Conservation (phyloP, 2,329 filamentous ascomycete species). For the Colletotrichum tanaceti region DNA sequence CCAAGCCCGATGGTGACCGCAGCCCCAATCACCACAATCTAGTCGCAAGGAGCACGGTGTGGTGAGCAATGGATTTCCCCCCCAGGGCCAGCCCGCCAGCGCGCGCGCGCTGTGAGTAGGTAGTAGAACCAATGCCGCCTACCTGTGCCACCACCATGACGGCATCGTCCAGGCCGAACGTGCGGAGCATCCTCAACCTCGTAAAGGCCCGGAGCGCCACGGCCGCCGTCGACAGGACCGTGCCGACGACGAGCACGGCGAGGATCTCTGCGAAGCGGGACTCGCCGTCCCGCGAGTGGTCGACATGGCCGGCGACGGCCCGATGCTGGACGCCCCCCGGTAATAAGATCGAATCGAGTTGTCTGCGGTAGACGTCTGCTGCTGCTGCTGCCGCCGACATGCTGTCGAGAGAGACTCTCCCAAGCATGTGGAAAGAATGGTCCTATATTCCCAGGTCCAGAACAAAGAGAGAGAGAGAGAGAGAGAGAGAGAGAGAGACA, state of each 20-base stretch:
- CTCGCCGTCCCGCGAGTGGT: slow-evolving; percentile 43
- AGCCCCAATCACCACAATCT: slow-evolving; percentile 41
- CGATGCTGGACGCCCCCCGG: slow-evolving; percentile 9
- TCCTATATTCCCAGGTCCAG: no score
- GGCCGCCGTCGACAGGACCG: slow-evolving; percentile 41
- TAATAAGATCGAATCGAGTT: neutral
- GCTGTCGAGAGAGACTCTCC: neutral
- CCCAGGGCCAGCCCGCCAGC: no score
- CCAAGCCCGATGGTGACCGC: slow-evolving; percentile 45
- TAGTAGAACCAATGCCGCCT: neutral
- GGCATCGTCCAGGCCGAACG: slow-evolving; percentile 44
- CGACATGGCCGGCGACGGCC: slow-evolving; percentile 20
- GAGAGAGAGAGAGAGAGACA: no score
- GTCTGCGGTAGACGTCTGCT: neutral
- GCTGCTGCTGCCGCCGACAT: no score
- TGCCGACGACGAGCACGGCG: slow-evolving; percentile 43
- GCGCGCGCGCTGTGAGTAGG: no score
- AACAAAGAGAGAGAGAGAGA: no score
- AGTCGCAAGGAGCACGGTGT: no score
- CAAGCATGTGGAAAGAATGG: neutral
- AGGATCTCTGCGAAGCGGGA: slow-evolving; percentile 42
- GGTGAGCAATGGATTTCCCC: no score
- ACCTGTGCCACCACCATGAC: slow-evolving; percentile 43
- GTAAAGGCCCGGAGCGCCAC: slow-evolving; percentile 44
- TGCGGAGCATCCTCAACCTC: slow-evolving; percentile 41